phyloP scores from a whole-genome alignment of 1,284 basidiomycete species.

The Afroboletus lepidellus region DNA sequence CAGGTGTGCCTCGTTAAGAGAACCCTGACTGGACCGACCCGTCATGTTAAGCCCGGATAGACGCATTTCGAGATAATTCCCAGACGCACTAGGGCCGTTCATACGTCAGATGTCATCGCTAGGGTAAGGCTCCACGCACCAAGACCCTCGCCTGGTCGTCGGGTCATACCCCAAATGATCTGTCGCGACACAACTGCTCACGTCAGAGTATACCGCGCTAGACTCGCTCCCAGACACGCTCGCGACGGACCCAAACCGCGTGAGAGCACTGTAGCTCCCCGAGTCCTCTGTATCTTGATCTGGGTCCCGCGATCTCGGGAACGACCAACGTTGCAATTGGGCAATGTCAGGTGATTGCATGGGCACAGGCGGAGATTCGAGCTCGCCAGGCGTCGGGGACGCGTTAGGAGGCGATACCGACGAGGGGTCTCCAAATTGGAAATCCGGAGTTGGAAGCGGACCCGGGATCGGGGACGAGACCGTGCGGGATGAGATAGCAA shows the following conservation, averaged over 20 bases:
- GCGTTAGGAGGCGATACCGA: slow-evolving; percentile 43
- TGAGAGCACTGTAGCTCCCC: slow-evolving; percentile 45
- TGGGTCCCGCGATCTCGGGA: slow-evolving; percentile 35
- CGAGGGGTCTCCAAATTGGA: slow-evolving; percentile 61
- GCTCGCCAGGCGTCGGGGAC: slow-evolving; percentile 45
- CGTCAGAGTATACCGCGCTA: slow-evolving; percentile 53
- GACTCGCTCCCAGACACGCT: slow-evolving; percentile 59
- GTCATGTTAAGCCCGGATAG: slow-evolving; percentile 50
- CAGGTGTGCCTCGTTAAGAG: slow-evolving; percentile 30
- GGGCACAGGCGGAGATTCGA: slow-evolving; percentile 43
- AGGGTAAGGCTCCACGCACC: slow-evolving; percentile 37
- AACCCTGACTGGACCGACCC: slow-evolving; percentile 32
- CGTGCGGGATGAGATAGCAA: slow-evolving; percentile 47
- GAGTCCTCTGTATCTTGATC: slow-evolving; percentile 51
- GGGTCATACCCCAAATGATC: slow-evolving; percentile 33
- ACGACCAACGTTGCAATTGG: slow-evolving; percentile 31
- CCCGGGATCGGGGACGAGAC: slow-evolving; percentile 60
- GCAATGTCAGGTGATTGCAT: slow-evolving; percentile 26
- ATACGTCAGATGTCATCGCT: slow-evolving; percentile 23
- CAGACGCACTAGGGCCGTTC: slow-evolving; percentile 31
- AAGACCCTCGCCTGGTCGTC: slow-evolving; percentile 45
- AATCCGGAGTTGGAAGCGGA: slow-evolving; percentile 66
- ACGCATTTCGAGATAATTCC: slow-evolving; percentile 40
- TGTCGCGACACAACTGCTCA: slow-evolving; percentile 40
- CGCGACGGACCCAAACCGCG: slow-evolving; percentile 59